A percentile compares a stretch with the other conserved stretches of the same genome.
These are phyloP conservation scores for Kluyveromyces sp. DNA, from an alignment of 1,139 yeast genomes.

Conservation along the genomic window DNA sequence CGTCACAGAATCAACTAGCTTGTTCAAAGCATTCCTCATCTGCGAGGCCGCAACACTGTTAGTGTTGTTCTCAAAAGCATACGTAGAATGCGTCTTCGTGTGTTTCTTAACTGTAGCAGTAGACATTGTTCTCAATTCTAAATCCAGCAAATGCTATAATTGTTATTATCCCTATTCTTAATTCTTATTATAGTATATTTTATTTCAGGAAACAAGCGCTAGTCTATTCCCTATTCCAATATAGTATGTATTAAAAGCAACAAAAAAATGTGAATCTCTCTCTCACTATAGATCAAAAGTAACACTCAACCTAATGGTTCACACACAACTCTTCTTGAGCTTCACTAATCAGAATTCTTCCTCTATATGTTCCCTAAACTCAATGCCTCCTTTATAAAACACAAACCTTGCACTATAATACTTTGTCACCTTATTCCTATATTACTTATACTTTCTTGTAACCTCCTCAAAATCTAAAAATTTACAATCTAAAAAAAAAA, in stretches of 20 bases:
- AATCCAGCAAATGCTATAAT: neutral
- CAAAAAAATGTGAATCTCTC: too few relatives aligned
- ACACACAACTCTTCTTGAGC: too few relatives aligned
- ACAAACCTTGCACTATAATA: neutral
- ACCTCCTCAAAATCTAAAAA: neutral
- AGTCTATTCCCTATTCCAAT: too few relatives aligned
- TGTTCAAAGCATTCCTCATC: constrained; percentile 93
- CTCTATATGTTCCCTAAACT: too few relatives aligned
- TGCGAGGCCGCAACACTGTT: constrained; percentile 95
- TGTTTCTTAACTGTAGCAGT: constrained; percentile 47
- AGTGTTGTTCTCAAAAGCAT: constrained; percentile 93
- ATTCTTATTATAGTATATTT: too few relatives aligned
- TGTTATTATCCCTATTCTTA: neutral
- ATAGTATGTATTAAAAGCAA: too few relatives aligned
- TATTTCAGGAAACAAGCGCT: too few relatives aligned
- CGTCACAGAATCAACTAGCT: constrained; percentile 69
- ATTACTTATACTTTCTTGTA: neutral
- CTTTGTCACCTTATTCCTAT: neutral
- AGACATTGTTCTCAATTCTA: neutral
- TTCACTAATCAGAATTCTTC: too few relatives aligned
- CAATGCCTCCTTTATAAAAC: neutral
- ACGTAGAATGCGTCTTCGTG: constrained; percentile 53
- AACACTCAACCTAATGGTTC: too few relatives aligned
- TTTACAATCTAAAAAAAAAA: neutral
- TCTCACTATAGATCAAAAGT: too few relatives aligned